Base-by-base conservation (phyloP, 2,329 filamentous ascomycete genomes). In the Apiospora rasikravindrae region DNA sequence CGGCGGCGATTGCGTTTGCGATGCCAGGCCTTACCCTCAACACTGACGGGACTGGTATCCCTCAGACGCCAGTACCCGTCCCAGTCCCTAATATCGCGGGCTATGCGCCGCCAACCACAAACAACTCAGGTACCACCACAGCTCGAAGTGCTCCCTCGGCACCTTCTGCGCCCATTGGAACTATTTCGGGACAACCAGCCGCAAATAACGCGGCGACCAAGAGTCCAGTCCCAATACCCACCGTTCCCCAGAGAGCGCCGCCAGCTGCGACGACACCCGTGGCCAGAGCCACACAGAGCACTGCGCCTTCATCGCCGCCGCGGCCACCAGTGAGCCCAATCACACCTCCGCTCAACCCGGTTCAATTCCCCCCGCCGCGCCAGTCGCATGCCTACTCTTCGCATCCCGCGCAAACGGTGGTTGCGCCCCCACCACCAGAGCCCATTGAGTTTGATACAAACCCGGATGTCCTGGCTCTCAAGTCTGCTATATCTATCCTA, bases 381-480 rank as follows among this genome's bases (percentile, higher is more conserved):
- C 77, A 77, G 42, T 73, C 75, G 4, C 77, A 78, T 71, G 77
- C 77, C 33, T 74, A 80, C 73, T 73, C 47, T 67, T 71, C 77
- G 49, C 78, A 80, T 22, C 69, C 44, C 40, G 70, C 74, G 11
- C 72, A 74, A 44, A 72, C 74, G 19, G 68, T 75, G 45, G 72
- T 71, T 22, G 69, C 72, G 0, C 85, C 87, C 1, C 87, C 88
- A 4, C 83, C 84, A 2, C 86, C 87, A 0, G 82, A 85, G 51
- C 85, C 89, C 64, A 85, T 92, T 72, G 85, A 88, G 76, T 90
- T 91, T 73, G 86, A 88, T 75, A 82, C 84, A 71, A 97, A 97
- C 79, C 91, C 94, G 10, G 96, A 98, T 84, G 94, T 93, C 33
- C 92, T 98, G 73, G 96, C 96, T 6, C 87, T 98, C 73, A 91